Base-by-base conservation (phyloP, 345 rosid genomes). In the Cardamine resedifolia region DNA sequence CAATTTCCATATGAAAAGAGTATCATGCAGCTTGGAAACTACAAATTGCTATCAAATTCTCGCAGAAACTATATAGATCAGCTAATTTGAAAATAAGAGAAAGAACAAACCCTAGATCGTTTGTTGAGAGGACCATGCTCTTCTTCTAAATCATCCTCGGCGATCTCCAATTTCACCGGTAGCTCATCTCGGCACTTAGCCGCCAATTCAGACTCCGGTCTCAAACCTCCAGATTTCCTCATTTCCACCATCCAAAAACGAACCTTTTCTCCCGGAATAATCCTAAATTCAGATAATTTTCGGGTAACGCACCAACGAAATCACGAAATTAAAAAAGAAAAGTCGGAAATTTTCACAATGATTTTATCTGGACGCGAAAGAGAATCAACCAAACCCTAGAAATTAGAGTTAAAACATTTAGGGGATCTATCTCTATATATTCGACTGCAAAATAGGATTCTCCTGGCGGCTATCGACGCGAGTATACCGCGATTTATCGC, bases 131-230 rank as follows among this genome's bases (percentile, higher is more conserved):
- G 91, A 24, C 83, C 90, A 31, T 83, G 75, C 63, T 82, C 86
- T 68, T 92, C 99, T 77, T 87, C 95, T 69, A 85, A 79, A 33
- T 82, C 61, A 65, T 92, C 96, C 64, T 88, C 96, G 0, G 43
- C 79, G 79, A 90, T 83, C 94, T 92, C 99, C 43, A 86, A 79
- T 80, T 92, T 96, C 74, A 96, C 97, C 83, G 91, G 86, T 10
- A 75, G 62, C 81, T 84, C 87, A 68, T 76, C 83, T 52, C 77
- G 82, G 44, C 58, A 59, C 66, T 64, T 77, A 2, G 85, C 74
- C 74, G 85, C 28, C 76, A 83, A 55, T 56, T 71, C 84, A 43
- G 79, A 75, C 39, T 81, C 97, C 23, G 84, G 77, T 59, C 78
- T 85, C 19, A 75, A 38, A 47, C 80, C 83, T 48, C 82, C 90